Evolutionary conservation across 129 eudicot species (phyloP), one percentile per base, ranked within the genome.

Genomic region (Saposhnikovia divaricata): DNA sequence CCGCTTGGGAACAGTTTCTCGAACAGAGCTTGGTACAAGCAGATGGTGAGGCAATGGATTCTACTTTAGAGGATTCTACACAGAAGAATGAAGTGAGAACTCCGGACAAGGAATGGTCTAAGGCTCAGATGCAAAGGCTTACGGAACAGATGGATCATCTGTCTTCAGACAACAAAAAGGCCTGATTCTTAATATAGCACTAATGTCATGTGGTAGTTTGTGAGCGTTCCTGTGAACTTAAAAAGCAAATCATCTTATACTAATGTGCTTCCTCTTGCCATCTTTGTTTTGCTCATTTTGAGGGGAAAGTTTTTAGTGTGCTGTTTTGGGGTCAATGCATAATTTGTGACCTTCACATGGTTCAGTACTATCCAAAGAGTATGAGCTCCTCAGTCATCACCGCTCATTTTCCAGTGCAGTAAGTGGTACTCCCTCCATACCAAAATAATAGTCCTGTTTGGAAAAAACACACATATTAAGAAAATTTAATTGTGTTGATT

Each of bases 81-180:
- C 61, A 61, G n/a, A 88, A 59, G 71, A 81, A 55, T 1, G 93
- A 87, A 83, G 80, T 14, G 25, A 89, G 84, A 53, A 78, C 85
- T 3, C 19, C 71, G 42, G 92, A 84, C 46, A 88, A 82, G 25
- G 93, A 90, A 50, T 82, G 89, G 87, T 80, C 95, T 31, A 87
- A 87, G 31, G 71, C 86, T 75, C 88, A 89, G 84, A 77, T 95
- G 90, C 91, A 91, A 55, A 89, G 88, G 82, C 94, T 95, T 6
- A 92, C 97, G 0, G 87, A 86, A 80, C 94, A 92, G 86, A 90
- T 92, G 99, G 97, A 90, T 42, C 91, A 87, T 85, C 92, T 95
- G 63, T 76, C 91, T 40, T 88, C 96, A 18, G 84, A 92, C 40
- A 80, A 78, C 82, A 75, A 91, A 77, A 86, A 87, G 68, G 80